Base-by-base conservation (phyloP, 805 yeast genomes). In the Candida hungchunana region DNA sequence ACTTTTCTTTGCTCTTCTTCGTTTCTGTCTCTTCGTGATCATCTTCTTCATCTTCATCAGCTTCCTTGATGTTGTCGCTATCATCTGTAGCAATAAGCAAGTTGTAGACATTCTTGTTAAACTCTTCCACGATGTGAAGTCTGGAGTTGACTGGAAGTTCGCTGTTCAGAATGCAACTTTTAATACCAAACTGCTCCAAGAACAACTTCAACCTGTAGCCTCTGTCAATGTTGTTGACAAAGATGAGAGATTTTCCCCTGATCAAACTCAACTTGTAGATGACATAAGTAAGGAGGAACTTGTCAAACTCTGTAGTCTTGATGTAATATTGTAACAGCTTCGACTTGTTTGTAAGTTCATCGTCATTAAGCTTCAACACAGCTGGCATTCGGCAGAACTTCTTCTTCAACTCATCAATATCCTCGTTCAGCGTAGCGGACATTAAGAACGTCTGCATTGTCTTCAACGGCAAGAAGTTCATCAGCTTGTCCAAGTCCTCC, bases 31-130 rank as follows among this genome's bases (percentile, higher is more conserved):
- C 31, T 41, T 47, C 14, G n/a, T 39, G 48, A 17, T 46, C 47
- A 13, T 39, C 54, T 6, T 51, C 59, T 6, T 52, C 60, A 1
- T 64, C 72, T 11, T 63, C 71, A 31, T 70, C 77, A 34, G 71
- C 73, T 34, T 73, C 79, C 29, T 58, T 64, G 10, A 75, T 70
- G 42, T 69, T 65, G 43, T 78, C 81, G 16, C 86, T 74, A 53
- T 90, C 97, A 59, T 93, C 98, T 0, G 98, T 93, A 19, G 98
- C 97, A 57, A 93, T 93, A 50, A 93, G 66, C 45, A 93, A 64
- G 50, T 77, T 77, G 66, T 87, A 93, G 7, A 87, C 82, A 58
- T 83, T 85, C 55, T 86, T 86, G 65, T 93, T 93, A 64, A 82
- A 93, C 60, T 89, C 95, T 37, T 93, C 97, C 28, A 93, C 95